A percentile compares a stretch with the other conserved stretches of the same genome.
Evolutionary conservation across 768 basidiomycete genomes (phyloP).

Genomic region (Hericium erinaceus): DNA sequence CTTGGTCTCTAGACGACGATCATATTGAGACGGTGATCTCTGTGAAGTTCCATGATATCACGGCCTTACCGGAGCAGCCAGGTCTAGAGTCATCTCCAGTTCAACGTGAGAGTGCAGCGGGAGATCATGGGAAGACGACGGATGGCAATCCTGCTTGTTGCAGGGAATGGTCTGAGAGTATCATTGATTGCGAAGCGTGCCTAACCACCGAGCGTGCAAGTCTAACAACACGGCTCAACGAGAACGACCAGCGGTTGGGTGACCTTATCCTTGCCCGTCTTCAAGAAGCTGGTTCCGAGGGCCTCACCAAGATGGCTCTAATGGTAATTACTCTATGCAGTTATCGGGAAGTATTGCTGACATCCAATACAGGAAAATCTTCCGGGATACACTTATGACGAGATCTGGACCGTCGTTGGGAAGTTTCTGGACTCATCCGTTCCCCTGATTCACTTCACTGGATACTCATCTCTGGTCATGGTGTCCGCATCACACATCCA

Average conservation of each 20-base stretch:
- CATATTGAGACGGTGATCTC: slow-evolving; percentile 66
- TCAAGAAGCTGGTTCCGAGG: slow-evolving; percentile 10
- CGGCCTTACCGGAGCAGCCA: background rate
- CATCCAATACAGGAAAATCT: background rate
- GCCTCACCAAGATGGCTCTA: slow-evolving; percentile 17
- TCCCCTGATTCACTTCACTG: slow-evolving; percentile 59
- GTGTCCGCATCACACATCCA: slow-evolving; percentile 44
- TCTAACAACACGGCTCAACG: slow-evolving; percentile 14
- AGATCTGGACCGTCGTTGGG: slow-evolving; percentile 7
- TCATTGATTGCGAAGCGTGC: slow-evolving; percentile 26
- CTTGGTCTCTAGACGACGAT: slow-evolving; percentile 54
- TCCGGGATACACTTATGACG: background rate
- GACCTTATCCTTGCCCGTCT: background rate
- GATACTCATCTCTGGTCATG: slow-evolving; percentile 46
- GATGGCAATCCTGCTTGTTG: slow-evolving; percentile 43
- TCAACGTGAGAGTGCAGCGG: background rate
- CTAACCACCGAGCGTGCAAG: slow-evolving; percentile 15
- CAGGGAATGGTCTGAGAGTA: slow-evolving; percentile 13
- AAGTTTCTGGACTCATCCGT: slow-evolving; percentile 36
- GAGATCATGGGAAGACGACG: slow-evolving; percentile 34
- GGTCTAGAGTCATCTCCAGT: background rate
- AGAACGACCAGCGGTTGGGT: background rate
- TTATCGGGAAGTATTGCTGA: background rate
- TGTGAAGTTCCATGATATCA: slow-evolving; percentile 26
- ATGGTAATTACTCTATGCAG: slow-evolving; percentile 15